Evolutionary conservation across 495 filamentous ascomycete species (phyloP).

Genomic region (Pseudomonodictys pantanalensis): DNA sequence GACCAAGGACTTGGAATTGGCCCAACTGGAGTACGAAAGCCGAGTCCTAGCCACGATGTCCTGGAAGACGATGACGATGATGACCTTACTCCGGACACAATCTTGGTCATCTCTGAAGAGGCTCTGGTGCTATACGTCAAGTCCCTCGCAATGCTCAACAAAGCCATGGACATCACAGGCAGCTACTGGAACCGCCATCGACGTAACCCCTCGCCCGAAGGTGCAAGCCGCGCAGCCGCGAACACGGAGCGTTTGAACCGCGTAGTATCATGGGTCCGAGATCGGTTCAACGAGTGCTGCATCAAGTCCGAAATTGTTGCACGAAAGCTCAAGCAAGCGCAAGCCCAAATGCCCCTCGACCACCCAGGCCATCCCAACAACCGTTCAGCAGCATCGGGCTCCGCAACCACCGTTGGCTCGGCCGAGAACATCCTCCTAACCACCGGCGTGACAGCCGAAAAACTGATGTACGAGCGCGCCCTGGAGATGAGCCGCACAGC

Average conservation of each 20-base stretch:
- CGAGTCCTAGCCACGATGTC: conserved; percentile 40
- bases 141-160: conserved; percentile 79
- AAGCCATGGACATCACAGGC: conserved; percentile 95
- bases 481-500: conserved; percentile 93
- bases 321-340: conserved; percentile 80
- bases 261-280: conserved; percentile 90
- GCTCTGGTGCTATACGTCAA: conserved; percentile 96
- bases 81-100: conserved; percentile 77
- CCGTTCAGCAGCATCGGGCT: conserved; percentile 54
- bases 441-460: conserved; percentile 85
- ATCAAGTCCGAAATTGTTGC: conserved; percentile 93
- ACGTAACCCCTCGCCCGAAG: conserved; percentile 39
- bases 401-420: conserved; percentile 45
- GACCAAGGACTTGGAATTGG: conserved; percentile 66
- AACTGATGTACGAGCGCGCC: conserved; percentile 96
- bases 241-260: conserved; percentile 74
- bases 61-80: conserved; percentile 51
- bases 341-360: conserved; percentile 75
- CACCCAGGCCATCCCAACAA: conserved; percentile 86
- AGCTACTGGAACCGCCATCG: conserved; percentile 81
- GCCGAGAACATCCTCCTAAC: conserved; percentile 65
- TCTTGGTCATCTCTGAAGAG: conserved; percentile 86
- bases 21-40: conserved; percentile 48
- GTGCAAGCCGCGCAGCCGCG: conserved; percentile 50
- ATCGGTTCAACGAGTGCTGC: conserved; percentile 90